phyloP scores from a whole-genome alignment of 257 asterid genomes.

The Solanum pinnatisectum region DNA sequence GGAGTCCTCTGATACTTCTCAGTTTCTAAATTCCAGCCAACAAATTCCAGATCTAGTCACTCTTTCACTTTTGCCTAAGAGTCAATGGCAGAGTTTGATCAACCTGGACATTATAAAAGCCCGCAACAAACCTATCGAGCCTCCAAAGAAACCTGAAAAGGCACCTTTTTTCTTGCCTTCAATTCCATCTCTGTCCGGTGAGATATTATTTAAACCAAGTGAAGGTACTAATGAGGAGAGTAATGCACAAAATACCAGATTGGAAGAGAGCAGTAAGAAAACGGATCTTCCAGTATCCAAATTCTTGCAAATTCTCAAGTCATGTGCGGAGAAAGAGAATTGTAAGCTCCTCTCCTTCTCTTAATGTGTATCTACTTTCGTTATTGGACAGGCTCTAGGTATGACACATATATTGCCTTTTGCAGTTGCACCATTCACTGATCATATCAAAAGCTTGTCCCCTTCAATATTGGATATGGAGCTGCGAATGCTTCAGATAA shows the following conservation, averaged over 20 bases:
- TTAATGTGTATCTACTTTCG: not conserved
- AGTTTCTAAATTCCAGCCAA: slow-evolving; percentile 15
- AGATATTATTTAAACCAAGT: slow-evolving; percentile 50
- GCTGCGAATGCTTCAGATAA: slow-evolving; percentile 76
- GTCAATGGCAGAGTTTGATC: slow-evolving; percentile 95
- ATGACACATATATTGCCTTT: not conserved
- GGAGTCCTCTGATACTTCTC: slow-evolving; percentile 21
- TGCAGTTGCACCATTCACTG: slow-evolving; percentile 77
- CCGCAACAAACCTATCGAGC: slow-evolving; percentile 90
- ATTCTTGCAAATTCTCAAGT: slow-evolving; percentile 52
- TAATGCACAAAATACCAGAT: slow-evolving; percentile 27
- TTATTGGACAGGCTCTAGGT: not conserved
- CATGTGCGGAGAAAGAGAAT: slow-evolving; percentile 31
- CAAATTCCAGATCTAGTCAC: slow-evolving; percentile 83
- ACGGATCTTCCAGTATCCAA: slow-evolving; percentile 35
- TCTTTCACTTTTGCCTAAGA: slow-evolving; percentile 77
- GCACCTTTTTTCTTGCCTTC: slow-evolving; percentile 90
- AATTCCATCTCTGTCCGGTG: slow-evolving; percentile 74
- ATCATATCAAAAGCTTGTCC: slow-evolving; percentile 62
- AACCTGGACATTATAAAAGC: slow-evolving; percentile 81
- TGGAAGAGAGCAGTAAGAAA: slow-evolving; percentile 9
- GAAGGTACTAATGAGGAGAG: slow-evolving; percentile 35
- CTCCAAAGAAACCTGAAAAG: slow-evolving; percentile 90
- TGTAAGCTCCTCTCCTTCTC: slow-evolving; percentile 33
- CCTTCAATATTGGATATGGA: slow-evolving; percentile 80